Evolutionary conservation across 169 alveolate species (phyloP), one percentile per base, ranked within the genome.

Genomic region (Sarcocystis neurona): DNA sequence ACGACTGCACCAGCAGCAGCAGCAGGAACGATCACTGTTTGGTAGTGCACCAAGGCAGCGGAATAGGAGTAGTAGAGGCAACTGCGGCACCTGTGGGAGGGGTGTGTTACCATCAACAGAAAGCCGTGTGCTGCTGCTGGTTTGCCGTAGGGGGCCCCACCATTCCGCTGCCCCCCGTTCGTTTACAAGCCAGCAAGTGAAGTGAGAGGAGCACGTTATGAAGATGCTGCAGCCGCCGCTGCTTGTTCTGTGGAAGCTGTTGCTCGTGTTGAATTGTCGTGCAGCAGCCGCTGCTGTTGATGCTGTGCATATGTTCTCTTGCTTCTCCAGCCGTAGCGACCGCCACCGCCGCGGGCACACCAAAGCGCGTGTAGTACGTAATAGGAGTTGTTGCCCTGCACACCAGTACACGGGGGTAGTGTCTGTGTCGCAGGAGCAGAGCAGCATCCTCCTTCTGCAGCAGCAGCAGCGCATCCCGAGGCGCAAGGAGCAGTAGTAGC

Each of bases 401-500:
- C 6, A 44, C 46, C 46, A 44, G 85, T 30, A 44, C 85, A 15
- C 63, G 41, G 68, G 12, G 85, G 32, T 15, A 77, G 66, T 66
- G 85, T 18, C 85, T 6, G 85, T 66, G 10, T 20, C 46, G 43
- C n/a, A 58, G 34, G 85, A 77, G 66, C 68, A 77, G 18, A 77
- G 41, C 46, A 37, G 85, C n/a, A 20, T 43, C 0, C 85, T 58
- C 37, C n/a, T 41, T 2, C 15, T 6, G 77, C 77, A 46, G 82
- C 44, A 77, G 85, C 85, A 77, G 58, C 85, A 77, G 85, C 85
- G 23, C n/a, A n/a, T n/a, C n/a, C n/a, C n/a, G n/a, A n/a, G n/a
- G n/a, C n/a, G n/a, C n/a, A n/a, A n/a, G n/a, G n/a, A n/a, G n/a
- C n/a, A n/a, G n/a, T n/a, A n/a, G n/a, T n/a, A n/a, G n/a, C n/a